Conservation (phyloP, 169 alveolate species). For the Eimeria praecox region DNA sequence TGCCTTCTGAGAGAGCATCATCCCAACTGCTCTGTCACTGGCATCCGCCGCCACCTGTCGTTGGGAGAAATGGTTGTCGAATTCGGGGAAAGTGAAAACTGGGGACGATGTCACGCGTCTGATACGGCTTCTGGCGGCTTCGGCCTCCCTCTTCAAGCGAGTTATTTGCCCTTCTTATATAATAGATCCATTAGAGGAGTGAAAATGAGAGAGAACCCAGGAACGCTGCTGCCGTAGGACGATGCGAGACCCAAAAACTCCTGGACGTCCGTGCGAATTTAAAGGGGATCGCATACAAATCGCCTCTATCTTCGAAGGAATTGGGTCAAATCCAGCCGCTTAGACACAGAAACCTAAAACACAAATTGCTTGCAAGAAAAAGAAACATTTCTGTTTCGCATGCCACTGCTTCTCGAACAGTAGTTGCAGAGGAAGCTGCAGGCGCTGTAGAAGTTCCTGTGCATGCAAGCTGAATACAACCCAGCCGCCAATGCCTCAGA, state of each 20-base stretch:
- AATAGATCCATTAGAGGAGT: background rate
- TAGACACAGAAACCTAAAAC: too few species aligned
- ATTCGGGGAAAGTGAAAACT: background rate
- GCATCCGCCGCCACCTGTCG: background rate
- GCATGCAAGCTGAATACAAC: background rate
- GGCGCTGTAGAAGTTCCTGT: background rate
- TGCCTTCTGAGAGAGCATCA: background rate
- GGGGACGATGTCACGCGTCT: background rate
- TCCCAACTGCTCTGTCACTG: background rate
- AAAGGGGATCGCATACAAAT: background rate
- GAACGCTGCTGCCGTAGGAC: background rate
- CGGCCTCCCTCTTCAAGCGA: background rate
- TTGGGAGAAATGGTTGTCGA: background rate
- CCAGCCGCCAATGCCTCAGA: background rate
- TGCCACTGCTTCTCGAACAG: background rate
- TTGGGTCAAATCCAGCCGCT: background rate
- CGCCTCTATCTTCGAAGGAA: background rate
- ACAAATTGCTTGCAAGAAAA: background rate
- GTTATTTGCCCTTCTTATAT: background rate
- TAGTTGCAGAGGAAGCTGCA: background rate
- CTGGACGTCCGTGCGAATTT: background rate
- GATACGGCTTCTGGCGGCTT: background rate
- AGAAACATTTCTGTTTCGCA: background rate
- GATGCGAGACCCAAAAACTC: background rate
- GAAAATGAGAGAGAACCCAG: background rate